Percentiles rank a stretch among this genome's conserved stretches.
phyloP scores from a whole-genome alignment of 2,329 filamentous ascomycete genomes.

The Dothiorella sarmentorum region DNA sequence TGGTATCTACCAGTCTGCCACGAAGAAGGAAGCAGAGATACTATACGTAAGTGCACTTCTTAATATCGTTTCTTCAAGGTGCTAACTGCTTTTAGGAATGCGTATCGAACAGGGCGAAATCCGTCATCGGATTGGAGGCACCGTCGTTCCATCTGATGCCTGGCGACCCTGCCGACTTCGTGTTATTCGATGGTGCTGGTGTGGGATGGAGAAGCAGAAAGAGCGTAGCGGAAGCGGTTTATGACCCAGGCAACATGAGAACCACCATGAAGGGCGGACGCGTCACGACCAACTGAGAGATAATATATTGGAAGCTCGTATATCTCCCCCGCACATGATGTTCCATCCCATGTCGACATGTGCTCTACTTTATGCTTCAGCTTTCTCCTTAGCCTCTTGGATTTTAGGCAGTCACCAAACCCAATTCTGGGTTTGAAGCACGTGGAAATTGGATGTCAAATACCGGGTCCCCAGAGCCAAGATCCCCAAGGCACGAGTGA shows the following conservation, averaged over 20 bases:
- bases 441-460: too few species aligned
- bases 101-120: constrained; percentile 46
- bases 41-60: constrained; percentile 51
- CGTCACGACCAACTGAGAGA: constrained; percentile 11
- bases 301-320: too few species aligned
- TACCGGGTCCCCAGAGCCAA: too few species aligned
- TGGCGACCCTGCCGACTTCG: constrained; percentile 42
- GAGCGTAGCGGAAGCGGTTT: constrained; percentile 44
- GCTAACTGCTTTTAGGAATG: constrained; percentile 40
- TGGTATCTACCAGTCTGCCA: constrained; percentile 66
- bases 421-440: too few species aligned
- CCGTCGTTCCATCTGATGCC: constrained; percentile 28
- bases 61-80: neutral
- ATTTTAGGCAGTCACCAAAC: too few species aligned
- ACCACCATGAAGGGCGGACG: constrained; percentile 23
- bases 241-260: constrained; percentile 35
- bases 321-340: too few species aligned
- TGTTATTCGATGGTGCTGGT: constrained; percentile 40
- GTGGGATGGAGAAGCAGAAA: constrained; percentile 41
- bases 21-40: constrained; percentile 54
- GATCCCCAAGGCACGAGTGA: too few species aligned
- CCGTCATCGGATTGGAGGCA: constrained; percentile 38
- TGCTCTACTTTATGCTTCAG: too few species aligned
- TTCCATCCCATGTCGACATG: too few species aligned
- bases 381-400: too few species aligned